Base-by-base conservation (phyloP, 768 basidiomycete species). In the Leccinum variicolor region DNA sequence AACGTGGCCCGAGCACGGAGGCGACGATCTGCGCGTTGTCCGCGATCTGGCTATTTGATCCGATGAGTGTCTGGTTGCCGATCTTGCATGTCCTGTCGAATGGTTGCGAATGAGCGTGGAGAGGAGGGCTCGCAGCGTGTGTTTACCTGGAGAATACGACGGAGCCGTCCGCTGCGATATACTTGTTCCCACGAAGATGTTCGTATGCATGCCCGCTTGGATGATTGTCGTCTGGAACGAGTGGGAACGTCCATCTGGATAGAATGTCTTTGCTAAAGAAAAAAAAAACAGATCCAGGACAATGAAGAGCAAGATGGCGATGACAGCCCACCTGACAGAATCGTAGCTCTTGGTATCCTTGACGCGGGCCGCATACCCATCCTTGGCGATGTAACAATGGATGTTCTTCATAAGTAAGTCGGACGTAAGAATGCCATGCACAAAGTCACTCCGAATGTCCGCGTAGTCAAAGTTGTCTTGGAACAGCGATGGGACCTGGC, bases 401-500 rank as follows among this genome's bases (percentile, higher is more conserved):
- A 98, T 95, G 60, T 86, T 94, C 75, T 97, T 97, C 81, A 92
- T 93, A 45, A 98, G 80, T 34, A 98, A 73, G 72, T 99, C 97
- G 14, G 93, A 95, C 0, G 92, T 96, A 62, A 99, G 79, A 49
- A 99, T 83, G 17, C 96, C 96, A 67, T 92, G 91, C 15, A 98
- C 90, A 66, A 99, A 97, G 74, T 98, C 94, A 62, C 85, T 80
- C 56, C 94, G 85, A 59, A 98, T 82, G 74, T 95, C 93, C 14
- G 86, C 85, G 67, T 95, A 98, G 75, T 98, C 97, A 67, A 99
- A 99, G 75, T 98, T 98, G 75, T 98, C 97, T 70, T 95, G 94
- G 76, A 98, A 99, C 5, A 98, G 71, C 1, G 95, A 95, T 1
- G 94, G 94, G 36, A 98, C 91, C 90, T 97, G 64, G 54, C 26